These are phyloP conservation scores for Cutaneotrichosporon sp. DNA, from an alignment of 1,284 basidiomycete species.

Conservation along the genomic window DNA sequence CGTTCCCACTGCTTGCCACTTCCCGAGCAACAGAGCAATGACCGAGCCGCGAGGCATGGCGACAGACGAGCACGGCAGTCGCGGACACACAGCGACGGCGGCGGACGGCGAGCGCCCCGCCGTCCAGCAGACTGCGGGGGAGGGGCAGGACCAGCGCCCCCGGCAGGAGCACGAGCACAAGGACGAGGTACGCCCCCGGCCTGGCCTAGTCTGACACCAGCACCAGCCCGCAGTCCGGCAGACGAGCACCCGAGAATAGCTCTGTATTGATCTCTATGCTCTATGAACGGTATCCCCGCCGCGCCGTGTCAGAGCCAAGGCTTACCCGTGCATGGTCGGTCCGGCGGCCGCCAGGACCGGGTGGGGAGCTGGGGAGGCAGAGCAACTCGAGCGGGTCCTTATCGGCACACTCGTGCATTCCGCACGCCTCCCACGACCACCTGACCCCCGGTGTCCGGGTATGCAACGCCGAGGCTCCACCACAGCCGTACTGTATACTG, in stretches of 20 bases:
- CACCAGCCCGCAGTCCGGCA: too few relatives aligned
- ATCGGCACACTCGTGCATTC: background rate
- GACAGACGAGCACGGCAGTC: too few relatives aligned
- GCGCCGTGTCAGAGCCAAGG: background rate
- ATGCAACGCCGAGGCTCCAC: background rate
- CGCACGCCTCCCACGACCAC: background rate
- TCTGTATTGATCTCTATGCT: background rate
- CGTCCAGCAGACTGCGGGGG: background rate
- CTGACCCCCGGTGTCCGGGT: background rate
- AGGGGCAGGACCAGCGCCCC: conserved; percentile 1
- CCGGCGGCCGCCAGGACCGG: background rate
- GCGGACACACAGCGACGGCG: background rate
- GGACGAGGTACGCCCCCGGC: background rate
- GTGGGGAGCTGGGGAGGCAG: background rate
- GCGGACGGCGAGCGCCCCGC: background rate
- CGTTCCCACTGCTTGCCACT: too few relatives aligned
- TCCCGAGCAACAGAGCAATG: too few relatives aligned
- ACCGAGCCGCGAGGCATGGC: too few relatives aligned
- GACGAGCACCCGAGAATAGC: background rate
- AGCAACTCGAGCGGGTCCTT: background rate
- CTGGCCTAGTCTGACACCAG: too few relatives aligned
- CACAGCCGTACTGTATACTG: too few relatives aligned
- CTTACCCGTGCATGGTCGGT: background rate
- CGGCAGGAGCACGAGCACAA: background rate
- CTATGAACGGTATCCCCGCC: background rate